phyloP scores from a whole-genome alignment of 208 protist species.

The Trypanosoma vivax region DNA sequence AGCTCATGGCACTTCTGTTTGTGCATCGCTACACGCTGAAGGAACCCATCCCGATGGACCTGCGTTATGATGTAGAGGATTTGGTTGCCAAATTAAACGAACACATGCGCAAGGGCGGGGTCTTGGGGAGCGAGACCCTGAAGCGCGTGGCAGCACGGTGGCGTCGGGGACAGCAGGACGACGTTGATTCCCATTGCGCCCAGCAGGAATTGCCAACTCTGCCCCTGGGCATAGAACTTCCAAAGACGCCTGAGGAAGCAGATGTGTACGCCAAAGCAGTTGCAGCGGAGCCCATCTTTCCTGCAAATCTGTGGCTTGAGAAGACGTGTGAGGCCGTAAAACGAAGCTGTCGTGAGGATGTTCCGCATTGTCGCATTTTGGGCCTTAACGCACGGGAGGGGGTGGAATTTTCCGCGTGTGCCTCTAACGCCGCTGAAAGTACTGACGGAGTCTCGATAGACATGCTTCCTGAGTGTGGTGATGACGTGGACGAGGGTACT shows the following conservation, averaged over 20 bases:
- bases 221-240: not conserved
- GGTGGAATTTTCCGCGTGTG: not conserved
- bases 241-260: constrained; percentile 6
- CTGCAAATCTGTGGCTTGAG: constrained; percentile 13
- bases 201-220: not conserved
- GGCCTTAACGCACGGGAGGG: not conserved
- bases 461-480: not conserved
- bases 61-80: constrained; percentile 6
- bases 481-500: not conserved
- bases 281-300: constrained; percentile 1
- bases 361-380: constrained; percentile 4
- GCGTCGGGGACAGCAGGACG: not conserved
- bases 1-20: constrained; percentile 13
- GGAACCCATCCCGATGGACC: constrained; percentile 7
- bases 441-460: not conserved
- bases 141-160: not conserved
- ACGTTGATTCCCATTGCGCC: not conserved
- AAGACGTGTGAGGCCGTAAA: constrained; percentile 1
- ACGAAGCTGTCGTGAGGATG: not conserved
- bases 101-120: not conserved
- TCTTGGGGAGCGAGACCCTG: not conserved
- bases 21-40: constrained; percentile 1
- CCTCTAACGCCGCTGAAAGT: not conserved
- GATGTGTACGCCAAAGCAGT: constrained; percentile 6
- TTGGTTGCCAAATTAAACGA: not conserved